Evolutionary conservation across 1,139 yeast genomes (phyloP).

Genomic region (Blastobotrys proliferans): DNA sequence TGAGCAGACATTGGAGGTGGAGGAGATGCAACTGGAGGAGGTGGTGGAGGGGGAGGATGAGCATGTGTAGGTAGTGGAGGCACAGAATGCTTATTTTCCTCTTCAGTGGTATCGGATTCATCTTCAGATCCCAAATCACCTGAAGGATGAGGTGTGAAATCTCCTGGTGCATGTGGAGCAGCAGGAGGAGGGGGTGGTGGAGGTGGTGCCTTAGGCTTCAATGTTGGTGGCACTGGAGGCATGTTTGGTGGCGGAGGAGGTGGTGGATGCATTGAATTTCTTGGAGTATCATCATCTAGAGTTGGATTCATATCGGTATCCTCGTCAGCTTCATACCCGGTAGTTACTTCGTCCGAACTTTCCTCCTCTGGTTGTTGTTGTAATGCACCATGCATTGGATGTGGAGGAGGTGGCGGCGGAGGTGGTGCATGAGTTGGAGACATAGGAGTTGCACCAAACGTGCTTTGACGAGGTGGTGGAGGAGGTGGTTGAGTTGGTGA

Average conservation of each 20-base stretch:
- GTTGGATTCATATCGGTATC: conserved; percentile 38
- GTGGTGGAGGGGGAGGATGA: conserved; percentile 18
- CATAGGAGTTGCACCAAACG: conserved; percentile 9
- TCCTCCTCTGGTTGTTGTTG: conserved; percentile 11
- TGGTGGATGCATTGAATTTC: conserved; percentile 17
- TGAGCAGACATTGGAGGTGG: conserved; percentile 13
- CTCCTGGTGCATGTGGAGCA: conserved; percentile 19
- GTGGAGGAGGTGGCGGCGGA: conserved; percentile 20
- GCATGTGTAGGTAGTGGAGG: conserved; percentile 16
- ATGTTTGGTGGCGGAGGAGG: conserved; percentile 17
- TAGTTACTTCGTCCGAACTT: conserved; percentile 30
- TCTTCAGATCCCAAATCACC: conserved; percentile 13
- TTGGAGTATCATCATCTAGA: conserved; percentile 17
- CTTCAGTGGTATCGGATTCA: conserved; percentile 15
- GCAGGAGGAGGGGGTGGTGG: conserved; percentile 18
- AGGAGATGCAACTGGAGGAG: conserved; percentile 22
- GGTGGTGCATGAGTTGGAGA: conserved; percentile 13
- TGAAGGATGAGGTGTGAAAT: conserved; percentile 11
- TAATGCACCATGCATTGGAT: conserved; percentile 14
- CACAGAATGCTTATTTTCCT: conserved; percentile 8
- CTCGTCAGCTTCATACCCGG: conserved; percentile 53
- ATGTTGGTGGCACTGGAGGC: conserved; percentile 21
- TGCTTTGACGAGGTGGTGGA: conserved; percentile 7
- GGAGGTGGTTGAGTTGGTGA: conserved; percentile 6
- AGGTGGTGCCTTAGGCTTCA: conserved; percentile 18